phyloP scores from a whole-genome alignment of 2,329 filamentous ascomycete species.

The Aspergillus neoniger region DNA sequence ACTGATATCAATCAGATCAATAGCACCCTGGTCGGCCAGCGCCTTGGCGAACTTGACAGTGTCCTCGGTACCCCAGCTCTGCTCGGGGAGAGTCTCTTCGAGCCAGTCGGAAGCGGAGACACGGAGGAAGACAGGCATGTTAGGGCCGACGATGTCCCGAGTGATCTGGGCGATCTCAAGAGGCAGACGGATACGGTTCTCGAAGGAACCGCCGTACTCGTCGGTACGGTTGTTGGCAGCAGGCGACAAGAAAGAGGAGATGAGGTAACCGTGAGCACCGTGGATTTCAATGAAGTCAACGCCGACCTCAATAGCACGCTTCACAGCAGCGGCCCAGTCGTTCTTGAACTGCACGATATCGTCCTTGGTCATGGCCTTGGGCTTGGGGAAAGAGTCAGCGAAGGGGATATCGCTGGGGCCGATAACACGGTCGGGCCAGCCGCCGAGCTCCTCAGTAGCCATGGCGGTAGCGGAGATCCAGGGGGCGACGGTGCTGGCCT shows the following conservation, averaged over 20 bases:
- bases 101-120: slow-evolving; percentile 78
- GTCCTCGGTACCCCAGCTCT: slow-evolving; percentile 69
- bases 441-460: slow-evolving; percentile 55
- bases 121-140: slow-evolving; percentile 72
- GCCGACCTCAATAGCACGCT: slow-evolving; percentile 66
- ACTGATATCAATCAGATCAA: slow-evolving; percentile 83
- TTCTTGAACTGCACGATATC: slow-evolving; percentile 69
- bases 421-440: slow-evolving; percentile 57
- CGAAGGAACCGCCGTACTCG: slow-evolving; percentile 53
- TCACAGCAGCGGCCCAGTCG: slow-evolving; percentile 61
- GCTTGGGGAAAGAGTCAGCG: slow-evolving; percentile 60
- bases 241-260: slow-evolving; percentile 70
- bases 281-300: slow-evolving; percentile 81
- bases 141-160: slow-evolving; percentile 63
- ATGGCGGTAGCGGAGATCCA: slow-evolving; percentile 37
- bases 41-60: slow-evolving; percentile 64
- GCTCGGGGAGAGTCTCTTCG: slow-evolving; percentile 57
- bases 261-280: slow-evolving; percentile 75
- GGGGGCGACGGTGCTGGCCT: slow-evolving; percentile 60
- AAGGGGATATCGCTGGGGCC: slow-evolving; percentile 64
- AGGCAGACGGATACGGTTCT: slow-evolving; percentile 68
- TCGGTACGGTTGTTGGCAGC: slow-evolving; percentile 68
- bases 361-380: slow-evolving; percentile 66
- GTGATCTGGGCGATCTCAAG: slow-evolving; percentile 67
- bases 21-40: slow-evolving; percentile 66